Conservation (phyloP, 352 stramenopile species). For the Phytopythium montanum region DNA sequence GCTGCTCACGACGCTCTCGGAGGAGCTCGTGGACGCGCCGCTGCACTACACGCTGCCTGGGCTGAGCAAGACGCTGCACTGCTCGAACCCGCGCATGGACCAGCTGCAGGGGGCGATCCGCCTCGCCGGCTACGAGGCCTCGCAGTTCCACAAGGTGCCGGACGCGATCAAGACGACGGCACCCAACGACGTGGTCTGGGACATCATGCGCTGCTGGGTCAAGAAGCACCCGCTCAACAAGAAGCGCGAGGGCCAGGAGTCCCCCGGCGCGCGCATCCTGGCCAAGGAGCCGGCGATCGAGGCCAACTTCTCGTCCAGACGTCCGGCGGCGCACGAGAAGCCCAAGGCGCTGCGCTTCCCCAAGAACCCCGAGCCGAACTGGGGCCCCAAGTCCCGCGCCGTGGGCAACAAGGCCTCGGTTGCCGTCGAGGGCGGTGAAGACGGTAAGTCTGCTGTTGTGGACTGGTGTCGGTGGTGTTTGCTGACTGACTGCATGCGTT, state of each 20-base stretch:
- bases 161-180: slow-evolving; percentile 98
- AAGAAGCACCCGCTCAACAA: slow-evolving; percentile 93
- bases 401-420: slow-evolving; percentile 59
- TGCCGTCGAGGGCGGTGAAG: slow-evolving; percentile 5
- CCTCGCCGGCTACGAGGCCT: slow-evolving; percentile 96
- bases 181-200: slow-evolving; percentile 97
- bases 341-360: slow-evolving; percentile 92
- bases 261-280: slow-evolving; percentile 82
- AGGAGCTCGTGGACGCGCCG: slow-evolving; percentile 94
- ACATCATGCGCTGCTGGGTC: slow-evolving; percentile 96
- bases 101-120: slow-evolving; percentile 93
- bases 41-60: slow-evolving; percentile 96
- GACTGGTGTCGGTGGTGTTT: neutral
- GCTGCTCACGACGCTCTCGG: slow-evolving; percentile 93
- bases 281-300: slow-evolving; percentile 80
- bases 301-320: slow-evolving; percentile 80
- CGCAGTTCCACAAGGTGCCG: slow-evolving; percentile 98
- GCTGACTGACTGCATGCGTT: neutral
- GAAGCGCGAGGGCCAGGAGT: slow-evolving; percentile 79
- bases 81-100: slow-evolving; percentile 91
- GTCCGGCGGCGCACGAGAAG: slow-evolving; percentile 62
- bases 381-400: slow-evolving; percentile 92
- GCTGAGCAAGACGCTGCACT: slow-evolving; percentile 93
- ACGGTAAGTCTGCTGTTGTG: slow-evolving; percentile 20
- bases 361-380: slow-evolving; percentile 95